A percentile compares a stretch with the other conserved stretches of the same genome.
phyloP scores from a whole-genome alignment of 1,284 basidiomycete species.

The Coniferiporia weirii region DNA sequence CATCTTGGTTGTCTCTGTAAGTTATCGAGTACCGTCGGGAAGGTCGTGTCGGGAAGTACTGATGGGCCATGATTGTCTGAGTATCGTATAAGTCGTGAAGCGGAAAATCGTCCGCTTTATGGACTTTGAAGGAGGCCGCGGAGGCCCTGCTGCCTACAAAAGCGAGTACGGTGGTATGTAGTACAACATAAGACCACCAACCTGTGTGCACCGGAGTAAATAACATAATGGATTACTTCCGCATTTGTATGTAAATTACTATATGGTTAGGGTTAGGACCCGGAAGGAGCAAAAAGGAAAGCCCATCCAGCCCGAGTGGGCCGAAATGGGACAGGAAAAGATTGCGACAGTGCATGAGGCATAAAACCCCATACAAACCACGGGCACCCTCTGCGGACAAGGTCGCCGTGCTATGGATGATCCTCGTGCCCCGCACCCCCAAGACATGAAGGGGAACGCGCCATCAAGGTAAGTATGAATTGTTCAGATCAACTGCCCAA shows the following conservation, averaged over 20 bases:
- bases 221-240: no score
- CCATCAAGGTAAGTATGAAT: conserved; percentile 44
- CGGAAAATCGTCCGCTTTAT: no score
- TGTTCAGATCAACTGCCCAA: neutral
- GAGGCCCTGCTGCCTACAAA: no score
- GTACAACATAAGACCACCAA: no score
- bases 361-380: conserved; percentile 21
- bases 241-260: neutral
- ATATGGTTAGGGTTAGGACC: conserved; percentile 19
- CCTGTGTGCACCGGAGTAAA: no score
- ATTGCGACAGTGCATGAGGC: conserved; percentile 21
- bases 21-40: neutral
- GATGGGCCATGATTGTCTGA: neutral
- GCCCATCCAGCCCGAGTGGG: conserved; percentile 21
- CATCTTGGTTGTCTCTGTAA: conserved; percentile 1
- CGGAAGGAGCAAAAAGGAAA: conserved; percentile 6
- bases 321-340: conserved; percentile 20
- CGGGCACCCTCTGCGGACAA: conserved; percentile 26
- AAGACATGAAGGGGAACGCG: conserved; percentile 31
- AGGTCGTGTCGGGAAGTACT: conserved; percentile 2
- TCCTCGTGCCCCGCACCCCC: conserved; percentile 26
- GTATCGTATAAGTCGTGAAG: no score
- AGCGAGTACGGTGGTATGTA: no score
- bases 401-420: conserved; percentile 32
- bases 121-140: no score